Base-by-base conservation (phyloP, 163 green algal genomes). In the Prototheca wickerhamii region DNA sequence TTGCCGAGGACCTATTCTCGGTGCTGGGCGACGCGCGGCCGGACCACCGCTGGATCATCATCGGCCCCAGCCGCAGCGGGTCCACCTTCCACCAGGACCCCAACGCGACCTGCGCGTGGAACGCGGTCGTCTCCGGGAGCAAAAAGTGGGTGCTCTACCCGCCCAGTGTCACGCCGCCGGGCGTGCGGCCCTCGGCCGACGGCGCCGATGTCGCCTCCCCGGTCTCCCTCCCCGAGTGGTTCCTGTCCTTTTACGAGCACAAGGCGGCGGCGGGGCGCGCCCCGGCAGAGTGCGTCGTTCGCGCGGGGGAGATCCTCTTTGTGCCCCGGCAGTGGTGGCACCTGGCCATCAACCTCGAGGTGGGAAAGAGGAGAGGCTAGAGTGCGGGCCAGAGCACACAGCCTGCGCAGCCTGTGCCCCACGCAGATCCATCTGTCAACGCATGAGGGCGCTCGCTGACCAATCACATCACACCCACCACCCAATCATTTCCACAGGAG, bases 141-240 rank as follows among this genome's bases (percentile, higher is more conserved):
- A 98, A 98, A 76, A 94, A 93, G 68, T 98, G 91, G 89, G 70
- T 96, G 8, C 52, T 97, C 21, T 97, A 89, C 69, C 91, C 93
- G 2, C 91, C 93, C 7, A 43, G 77, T 37, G 40, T 73, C 34
- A 66, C 62, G 6, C 83, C 87, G 5, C 87, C 86, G 56, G 91
- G 91, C 4, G 88, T 98, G 70, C 79, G 91, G 58, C 78, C 89
- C 30, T 90, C 77, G 21, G 67, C 69, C 12, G 91, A 98, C 68
- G 90, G 90, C 40, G 87, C 87, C 4, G 85, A 97, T 35, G 93
- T 98, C 58, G 85, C 88, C 4, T 78, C 82, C 3, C 84, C 93
- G 1, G 70, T 97, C 29, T 93, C 84, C 17, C 68, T 97, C 25
- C 80, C 91, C 12, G 93, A 98, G 71, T 98, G 91, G 91, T 87